Evolutionary conservation across 2,329 filamentous ascomycete species (phyloP), one percentile per base, ranked within the genome.

Genomic region (Sporothrix dimorphospora): DNA sequence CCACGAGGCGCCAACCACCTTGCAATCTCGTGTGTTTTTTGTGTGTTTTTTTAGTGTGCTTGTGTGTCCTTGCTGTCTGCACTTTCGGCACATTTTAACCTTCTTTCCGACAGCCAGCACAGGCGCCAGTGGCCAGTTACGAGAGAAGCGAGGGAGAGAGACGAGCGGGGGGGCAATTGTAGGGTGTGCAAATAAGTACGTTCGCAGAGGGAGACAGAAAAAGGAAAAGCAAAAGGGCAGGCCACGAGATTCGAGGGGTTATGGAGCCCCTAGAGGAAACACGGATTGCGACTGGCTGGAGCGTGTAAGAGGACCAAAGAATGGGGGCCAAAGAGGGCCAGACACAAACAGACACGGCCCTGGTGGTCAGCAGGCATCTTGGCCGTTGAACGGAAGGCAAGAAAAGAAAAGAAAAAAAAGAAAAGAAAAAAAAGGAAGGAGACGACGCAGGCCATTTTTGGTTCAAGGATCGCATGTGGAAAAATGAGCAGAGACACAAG

Each of bases 11-110:
- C 30, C 53, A 30, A 34, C 53, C 53, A 57, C 53, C 53, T 34
- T 57, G 53, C 53, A 57, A 57, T 57, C 53, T 34, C 53, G 53
- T 57, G 27, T 27, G 12, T 19, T 30, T 30, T 57, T 24, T 12
- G 30, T 16, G 24, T 12, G 51, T 30, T n/a, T n/a, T n/a, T n/a
- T n/a, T n/a, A n/a, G 9, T 57, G 5, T 30, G 4, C 34, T n/a
- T n/a, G 27, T 14, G 6, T 12, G 16, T 45, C 21, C n/a, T 16
- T 69, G 24, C 42, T 57, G 24, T 38, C 8, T 12, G 12, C 21
- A 8, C 21, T 45, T 51, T 59, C 67, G 67, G 67, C 67, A 57
- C 34, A 59, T n/a, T 69, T 57, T 59, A 34, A 30, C 67, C 51
- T 69, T 69, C 51, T 45, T 59, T 69, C 67, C 67, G 67, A 55